phyloP scores from a whole-genome alignment of 257 asterid species.

The Hygrophila difformis region DNA sequence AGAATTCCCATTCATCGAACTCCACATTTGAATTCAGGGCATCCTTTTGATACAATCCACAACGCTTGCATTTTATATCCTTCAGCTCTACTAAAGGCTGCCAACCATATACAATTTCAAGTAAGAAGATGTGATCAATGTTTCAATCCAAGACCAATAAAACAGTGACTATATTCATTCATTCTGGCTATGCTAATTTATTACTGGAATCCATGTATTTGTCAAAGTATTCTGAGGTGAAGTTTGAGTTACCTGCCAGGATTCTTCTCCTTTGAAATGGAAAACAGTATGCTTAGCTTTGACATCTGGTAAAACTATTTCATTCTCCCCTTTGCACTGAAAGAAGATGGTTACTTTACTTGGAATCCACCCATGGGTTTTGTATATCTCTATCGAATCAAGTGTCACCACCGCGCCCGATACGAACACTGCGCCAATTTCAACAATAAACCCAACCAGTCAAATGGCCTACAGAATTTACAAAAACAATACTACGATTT shows the following conservation, averaged over 20 bases:
- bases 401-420: conserved; percentile 49
- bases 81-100: conserved; percentile 56
- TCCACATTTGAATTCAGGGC: conserved; percentile 33
- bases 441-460: too few relatives aligned
- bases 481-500: too few relatives aligned
- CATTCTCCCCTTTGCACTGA: conserved; percentile 49
- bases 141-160: too few relatives aligned
- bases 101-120: too few relatives aligned
- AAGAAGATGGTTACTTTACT: conserved; percentile 42
- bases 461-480: too few relatives aligned
- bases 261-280: conserved; percentile 58
- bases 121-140: too few relatives aligned
- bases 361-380: conserved; percentile 44
- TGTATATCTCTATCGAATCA: conserved; percentile 47
- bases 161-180: too few relatives aligned
- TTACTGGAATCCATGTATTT: too few relatives aligned
- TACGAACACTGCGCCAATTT: conserved; percentile 20
- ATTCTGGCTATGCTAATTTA: too few relatives aligned
- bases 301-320: conserved; percentile 51
- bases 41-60: conserved; percentile 62
- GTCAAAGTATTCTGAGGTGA: too few relatives aligned
- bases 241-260: conserved; percentile 91
- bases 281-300: conserved; percentile 36
- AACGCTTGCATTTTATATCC: conserved; percentile 54
- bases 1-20: conserved; percentile 70